phyloP scores from a whole-genome alignment of 2,329 filamentous ascomycete species.

The Colletotrichum sp. region DNA sequence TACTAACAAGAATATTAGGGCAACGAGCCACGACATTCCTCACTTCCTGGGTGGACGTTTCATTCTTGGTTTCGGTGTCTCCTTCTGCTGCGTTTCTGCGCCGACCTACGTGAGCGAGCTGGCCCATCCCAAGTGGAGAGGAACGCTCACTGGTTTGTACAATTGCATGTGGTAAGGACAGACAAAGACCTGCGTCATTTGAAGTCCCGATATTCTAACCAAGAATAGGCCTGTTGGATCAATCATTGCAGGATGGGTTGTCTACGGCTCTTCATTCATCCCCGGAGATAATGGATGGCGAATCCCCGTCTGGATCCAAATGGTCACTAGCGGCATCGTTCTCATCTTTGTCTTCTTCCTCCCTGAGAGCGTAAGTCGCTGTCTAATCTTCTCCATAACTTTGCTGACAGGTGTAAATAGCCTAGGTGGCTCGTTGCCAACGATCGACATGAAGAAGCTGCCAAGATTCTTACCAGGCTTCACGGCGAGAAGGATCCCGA shows the following conservation, averaged over 20 bases:
- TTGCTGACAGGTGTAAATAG: background rate
- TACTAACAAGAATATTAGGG: slow-evolving; percentile 24
- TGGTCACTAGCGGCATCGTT: slow-evolving; percentile 50
- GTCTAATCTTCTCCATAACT: accelerated
- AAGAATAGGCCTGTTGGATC: slow-evolving; percentile 40
- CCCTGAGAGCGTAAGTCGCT: slow-evolving; percentile 43
- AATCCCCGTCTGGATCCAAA: slow-evolving; percentile 53
- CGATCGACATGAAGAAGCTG: slow-evolving; percentile 44
- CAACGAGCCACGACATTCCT: slow-evolving; percentile 41
- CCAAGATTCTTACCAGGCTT: slow-evolving; percentile 48
- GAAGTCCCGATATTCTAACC: background rate
- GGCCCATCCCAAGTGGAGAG: slow-evolving; percentile 57
- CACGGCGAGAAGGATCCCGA: slow-evolving; percentile 57
- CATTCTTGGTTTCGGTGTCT: slow-evolving; percentile 56
- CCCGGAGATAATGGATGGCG: slow-evolving; percentile 45
- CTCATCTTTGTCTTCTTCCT: slow-evolving; percentile 46
- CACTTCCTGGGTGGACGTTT: slow-evolving; percentile 59
- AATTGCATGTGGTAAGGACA: slow-evolving; percentile 52
- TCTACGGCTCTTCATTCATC: slow-evolving; percentile 53
- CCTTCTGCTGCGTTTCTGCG: slow-evolving; percentile 52
- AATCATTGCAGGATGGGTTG: slow-evolving; percentile 59
- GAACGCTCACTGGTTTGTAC: slow-evolving; percentile 57
- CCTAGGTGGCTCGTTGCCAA: slow-evolving; percentile 51
- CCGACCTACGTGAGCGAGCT: slow-evolving; percentile 59
- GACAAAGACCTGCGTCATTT: background rate